A percentile compares a stretch with the other conserved stretches of the same genome.
phyloP scores from a whole-genome alignment of 495 filamentous ascomycete genomes.

The Neurospora pannonica region DNA sequence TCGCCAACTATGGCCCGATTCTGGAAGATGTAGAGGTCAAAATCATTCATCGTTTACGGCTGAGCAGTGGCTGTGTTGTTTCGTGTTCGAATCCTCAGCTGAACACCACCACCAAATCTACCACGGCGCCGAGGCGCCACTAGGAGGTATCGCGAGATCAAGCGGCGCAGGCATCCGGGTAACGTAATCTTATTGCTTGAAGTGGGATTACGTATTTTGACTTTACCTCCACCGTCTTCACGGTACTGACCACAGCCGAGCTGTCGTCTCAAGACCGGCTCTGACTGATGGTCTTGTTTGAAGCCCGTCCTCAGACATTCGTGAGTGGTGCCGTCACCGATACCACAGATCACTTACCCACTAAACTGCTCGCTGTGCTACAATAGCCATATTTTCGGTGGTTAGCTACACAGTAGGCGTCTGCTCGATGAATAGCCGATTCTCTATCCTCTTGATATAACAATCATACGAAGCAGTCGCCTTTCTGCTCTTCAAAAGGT shows the following conservation, averaged over 20 bases:
- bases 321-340: not conserved
- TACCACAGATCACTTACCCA: not conserved
- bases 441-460: not conserved
- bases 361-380: not conserved
- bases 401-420: not conserved
- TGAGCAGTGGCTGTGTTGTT: not conserved
- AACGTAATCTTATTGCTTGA: not conserved
- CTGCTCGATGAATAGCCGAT: not conserved
- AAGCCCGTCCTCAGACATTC: not conserved
- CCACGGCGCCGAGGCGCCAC: not conserved
- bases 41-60: not conserved
- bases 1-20: not conserved
- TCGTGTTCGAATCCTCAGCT: not conserved
- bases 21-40: not conserved
- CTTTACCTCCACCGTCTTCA: not conserved
- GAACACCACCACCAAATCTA: not conserved
- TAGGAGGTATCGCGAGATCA: not conserved
- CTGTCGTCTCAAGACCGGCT: not conserved
- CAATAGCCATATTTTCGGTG: not conserved
- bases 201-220: not conserved
- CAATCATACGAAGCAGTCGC: not conserved
- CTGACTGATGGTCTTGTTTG: not conserved
- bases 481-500: not conserved
- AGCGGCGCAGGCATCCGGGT: not conserved
- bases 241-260: not conserved